Percentiles rank a stretch among this genome's conserved stretches.
phyloP scores from a whole-genome alignment of 176 grass and related monocot genomes.

The Avena insularis region DNA sequence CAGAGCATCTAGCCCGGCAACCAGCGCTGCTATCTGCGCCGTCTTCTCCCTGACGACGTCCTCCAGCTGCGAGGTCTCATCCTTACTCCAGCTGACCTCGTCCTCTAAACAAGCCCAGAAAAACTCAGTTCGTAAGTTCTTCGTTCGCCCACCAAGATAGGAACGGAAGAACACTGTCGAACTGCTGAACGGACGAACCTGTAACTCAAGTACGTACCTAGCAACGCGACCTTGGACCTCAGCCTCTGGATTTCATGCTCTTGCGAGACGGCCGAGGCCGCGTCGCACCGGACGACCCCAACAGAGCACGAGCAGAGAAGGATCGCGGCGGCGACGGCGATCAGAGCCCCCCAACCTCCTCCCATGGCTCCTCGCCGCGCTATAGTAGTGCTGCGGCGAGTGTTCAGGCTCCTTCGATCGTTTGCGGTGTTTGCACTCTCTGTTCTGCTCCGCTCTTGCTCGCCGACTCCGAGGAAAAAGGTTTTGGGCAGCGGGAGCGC shows the following conservation, averaged over 20 bases:
- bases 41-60: slow-evolving; percentile 45
- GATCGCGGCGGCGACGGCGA: not conserved
- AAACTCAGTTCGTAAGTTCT: not conserved
- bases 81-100: slow-evolving; percentile 57
- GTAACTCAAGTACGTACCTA: slow-evolving; percentile 50
- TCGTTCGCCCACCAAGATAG: not conserved
- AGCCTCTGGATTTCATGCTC: slow-evolving; percentile 56
- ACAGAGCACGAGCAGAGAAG: slow-evolving; percentile 37
- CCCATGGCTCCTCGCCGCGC: not conserved
- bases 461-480: not conserved
- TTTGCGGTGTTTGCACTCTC: not conserved
- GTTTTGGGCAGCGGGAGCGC: not conserved
- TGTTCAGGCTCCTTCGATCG: not conserved
- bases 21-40: slow-evolving; percentile 52
- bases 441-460: not conserved
- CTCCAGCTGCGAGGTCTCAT: slow-evolving; percentile 53
- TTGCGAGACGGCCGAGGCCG: not conserved
- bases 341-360: slow-evolving; percentile 1
- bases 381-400: not conserved
- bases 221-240: slow-evolving; percentile 54
- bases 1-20: slow-evolving; percentile 46
- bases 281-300: not conserved
- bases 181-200: not conserved
- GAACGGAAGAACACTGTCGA: not conserved
- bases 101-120: slow-evolving; percentile 45